These are phyloP conservation scores for Corchorus olitorius DNA, from an alignment of 345 rosid genomes.

Conservation along the genomic window DNA sequence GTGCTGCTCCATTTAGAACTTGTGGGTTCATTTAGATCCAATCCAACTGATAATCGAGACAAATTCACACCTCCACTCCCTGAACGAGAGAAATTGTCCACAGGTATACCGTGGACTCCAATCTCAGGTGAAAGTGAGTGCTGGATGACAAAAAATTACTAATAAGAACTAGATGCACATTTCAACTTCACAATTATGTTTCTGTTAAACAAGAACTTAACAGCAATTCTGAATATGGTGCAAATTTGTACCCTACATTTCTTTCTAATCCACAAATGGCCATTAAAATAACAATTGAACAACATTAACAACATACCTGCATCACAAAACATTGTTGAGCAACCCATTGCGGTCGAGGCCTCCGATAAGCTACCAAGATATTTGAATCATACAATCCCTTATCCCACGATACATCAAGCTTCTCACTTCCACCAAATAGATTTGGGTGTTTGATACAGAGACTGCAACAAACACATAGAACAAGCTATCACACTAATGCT, in stretches of 20 bases:
- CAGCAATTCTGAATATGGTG: not conserved
- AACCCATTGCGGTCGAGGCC: conserved; percentile 96
- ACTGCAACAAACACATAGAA: conserved; percentile 49
- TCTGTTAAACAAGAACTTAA: not conserved
- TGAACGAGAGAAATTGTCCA: conserved; percentile 83
- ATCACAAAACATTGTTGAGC: conserved; percentile 80
- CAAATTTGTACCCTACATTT: conserved; percentile 2
- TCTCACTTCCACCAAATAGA: conserved; percentile 97
- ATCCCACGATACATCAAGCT: conserved; percentile 94
- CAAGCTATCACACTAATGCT: conserved; percentile 11
- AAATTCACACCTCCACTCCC: conserved; percentile 91
- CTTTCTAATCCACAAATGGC: not conserved
- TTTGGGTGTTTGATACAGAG: conserved; percentile 92
- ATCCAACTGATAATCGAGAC: conserved; percentile 74
- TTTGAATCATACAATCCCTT: conserved; percentile 91
- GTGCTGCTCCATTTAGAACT: conserved; percentile 88
- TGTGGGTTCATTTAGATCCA: conserved; percentile 85
- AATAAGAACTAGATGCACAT: conserved; percentile 17
- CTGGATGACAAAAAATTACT: conserved; percentile 40
- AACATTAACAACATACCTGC: conserved; percentile 46
- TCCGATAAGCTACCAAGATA: conserved; percentile 74
- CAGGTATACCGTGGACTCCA: conserved; percentile 80
- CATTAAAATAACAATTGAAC: not conserved
- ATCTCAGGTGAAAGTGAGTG: conserved; percentile 93
- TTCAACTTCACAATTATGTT: not conserved